Evolutionary conservation across 2,329 filamentous ascomycete species (phyloP).

Genomic region (Chalaropsis thielavioides): DNA sequence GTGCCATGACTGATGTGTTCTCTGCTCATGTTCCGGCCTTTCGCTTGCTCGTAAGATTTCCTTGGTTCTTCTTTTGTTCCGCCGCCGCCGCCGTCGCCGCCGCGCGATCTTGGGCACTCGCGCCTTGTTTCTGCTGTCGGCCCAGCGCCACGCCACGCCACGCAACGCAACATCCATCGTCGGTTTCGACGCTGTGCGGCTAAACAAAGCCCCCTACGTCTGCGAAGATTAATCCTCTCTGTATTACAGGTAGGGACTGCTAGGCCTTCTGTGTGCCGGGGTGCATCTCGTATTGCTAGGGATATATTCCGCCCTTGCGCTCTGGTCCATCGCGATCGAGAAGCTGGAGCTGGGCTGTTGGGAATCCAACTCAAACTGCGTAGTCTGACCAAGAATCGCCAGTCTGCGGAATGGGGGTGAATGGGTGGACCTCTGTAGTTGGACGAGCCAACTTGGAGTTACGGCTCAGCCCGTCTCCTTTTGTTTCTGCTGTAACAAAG

Average conservation of each 20-base stretch:
- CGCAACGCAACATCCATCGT: neutral
- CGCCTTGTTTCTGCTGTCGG: neutral
- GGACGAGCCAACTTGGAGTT: neutral
- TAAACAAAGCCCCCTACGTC: neutral
- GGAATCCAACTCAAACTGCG: neutral
- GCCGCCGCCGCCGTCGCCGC: too few relatives aligned
- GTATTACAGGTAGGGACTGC: neutral
- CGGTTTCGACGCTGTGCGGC: neutral
- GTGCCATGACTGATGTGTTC: slow-evolving; percentile 4
- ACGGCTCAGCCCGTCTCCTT: neutral
- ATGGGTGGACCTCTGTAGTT: neutral
- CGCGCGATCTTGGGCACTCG: too few relatives aligned
- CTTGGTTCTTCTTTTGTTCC: neutral
- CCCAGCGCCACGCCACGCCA: neutral
- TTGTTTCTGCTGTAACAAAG: neutral
- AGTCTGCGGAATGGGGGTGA: neutral
- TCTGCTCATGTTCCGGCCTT: slow-evolving; percentile 1
- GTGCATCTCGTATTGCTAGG: neutral
- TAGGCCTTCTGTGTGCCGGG: neutral
- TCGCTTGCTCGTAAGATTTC: slow-evolving; percentile 3
- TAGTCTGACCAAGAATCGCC: neutral
- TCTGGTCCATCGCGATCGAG: neutral
- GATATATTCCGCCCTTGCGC: neutral
- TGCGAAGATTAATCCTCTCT: neutral
- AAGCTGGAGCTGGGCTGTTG: neutral